Evolutionary conservation across 768 basidiomycete genomes (phyloP), one percentile per base, ranked within the genome.

Genomic region (Suillus hirtellus): DNA sequence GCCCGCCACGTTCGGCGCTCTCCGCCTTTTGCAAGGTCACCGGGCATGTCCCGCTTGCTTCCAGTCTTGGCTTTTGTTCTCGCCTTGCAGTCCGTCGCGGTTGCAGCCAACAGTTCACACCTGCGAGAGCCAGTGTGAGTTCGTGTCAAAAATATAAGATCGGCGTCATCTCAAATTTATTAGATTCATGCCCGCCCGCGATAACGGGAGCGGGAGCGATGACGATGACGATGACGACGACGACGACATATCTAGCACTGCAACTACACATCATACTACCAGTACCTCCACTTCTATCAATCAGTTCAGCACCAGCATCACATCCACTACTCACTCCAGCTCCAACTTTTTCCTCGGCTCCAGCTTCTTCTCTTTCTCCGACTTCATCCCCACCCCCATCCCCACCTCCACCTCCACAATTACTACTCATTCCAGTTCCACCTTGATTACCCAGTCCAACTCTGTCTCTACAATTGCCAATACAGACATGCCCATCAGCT

Each of bases 81-180:
- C 6, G 61, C 64, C 31, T 27, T 56, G 31, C 60, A 62, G 34
- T 37, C 53, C 6, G 10, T 15, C n/a, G 19, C 17, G 37, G 53
- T 35, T 31, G 24, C 31, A 19, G 64, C 31, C 0, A 31, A 24
- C 15, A 24, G 11, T 38, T 6, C 58, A 14, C 31, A 46, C 43
- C 17, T 47, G 49, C 37, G 34, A 37, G 68, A 49, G 53, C 8
- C 50, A 50, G 4, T 10, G 63, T 64, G 60, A 64, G 63, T 52
- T 24, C n/a, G 6, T 35, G 37, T 62, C n/a, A 7, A 54, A 21
- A 37, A 37, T 54, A 11, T 12, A 12, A 37, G 4, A 37, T 12
- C n/a, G n/a, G 8, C 10, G 35, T 54, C 35, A 7, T 54, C 53
- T 54, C n/a, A 54, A 54, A 37, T 54, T 14, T 12, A n/a, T n/a